Percentiles rank a stretch among this genome's conserved stretches.
These are phyloP conservation scores for Fomitopsis serialis DNA, from an alignment of 768 basidiomycete genomes.

Conservation along the genomic window DNA sequence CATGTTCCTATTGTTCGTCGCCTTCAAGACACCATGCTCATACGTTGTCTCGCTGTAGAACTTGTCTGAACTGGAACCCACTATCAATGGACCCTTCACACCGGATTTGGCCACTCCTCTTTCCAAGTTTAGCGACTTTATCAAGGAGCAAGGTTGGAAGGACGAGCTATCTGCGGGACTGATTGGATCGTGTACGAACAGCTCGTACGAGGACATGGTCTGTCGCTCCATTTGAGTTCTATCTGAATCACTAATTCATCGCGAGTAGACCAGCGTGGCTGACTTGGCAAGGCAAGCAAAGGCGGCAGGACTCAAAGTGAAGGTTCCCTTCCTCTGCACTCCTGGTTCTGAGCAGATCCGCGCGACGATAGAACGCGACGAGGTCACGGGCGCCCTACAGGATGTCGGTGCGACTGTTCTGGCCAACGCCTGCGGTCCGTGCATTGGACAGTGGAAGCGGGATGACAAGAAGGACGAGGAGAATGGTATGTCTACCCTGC, in stretches of 20 bases:
- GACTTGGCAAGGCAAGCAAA: conserved; percentile 89
- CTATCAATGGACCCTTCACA: conserved; percentile 95
- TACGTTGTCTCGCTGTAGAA: conserved; percentile 42
- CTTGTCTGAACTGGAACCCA: conserved; percentile 83
- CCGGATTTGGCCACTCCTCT: conserved; percentile 94
- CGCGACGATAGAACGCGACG: conserved; percentile 95
- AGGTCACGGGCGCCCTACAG: conserved; percentile 74
- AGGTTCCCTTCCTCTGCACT: conserved; percentile 84
- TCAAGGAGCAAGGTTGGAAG: conserved; percentile 87
- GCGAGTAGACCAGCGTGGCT: conserved; percentile 76
- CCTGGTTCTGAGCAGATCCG: conserved; percentile 95
- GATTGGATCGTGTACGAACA: conserved; percentile 99
- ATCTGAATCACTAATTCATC: conserved; percentile 2
- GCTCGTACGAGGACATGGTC: conserved; percentile 95
- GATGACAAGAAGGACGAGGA: conserved; percentile 83
- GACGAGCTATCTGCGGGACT: conserved; percentile 86
- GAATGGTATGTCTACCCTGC: conserved; percentile 55
- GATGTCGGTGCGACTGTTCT: conserved; percentile 92
- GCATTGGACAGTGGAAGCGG: conserved; percentile 99
- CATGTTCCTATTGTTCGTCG: background rate
- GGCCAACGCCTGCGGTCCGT: conserved; percentile 98
- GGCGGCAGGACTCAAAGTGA: conserved; percentile 70
- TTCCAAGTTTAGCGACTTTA: conserved; percentile 78
- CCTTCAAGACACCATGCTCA: conserved; percentile 1
- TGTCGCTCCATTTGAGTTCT: conserved; percentile 4